Evolutionary conservation across 2,329 filamentous ascomycete genomes (phyloP).

Genomic region (Aspergillus awamori): DNA sequence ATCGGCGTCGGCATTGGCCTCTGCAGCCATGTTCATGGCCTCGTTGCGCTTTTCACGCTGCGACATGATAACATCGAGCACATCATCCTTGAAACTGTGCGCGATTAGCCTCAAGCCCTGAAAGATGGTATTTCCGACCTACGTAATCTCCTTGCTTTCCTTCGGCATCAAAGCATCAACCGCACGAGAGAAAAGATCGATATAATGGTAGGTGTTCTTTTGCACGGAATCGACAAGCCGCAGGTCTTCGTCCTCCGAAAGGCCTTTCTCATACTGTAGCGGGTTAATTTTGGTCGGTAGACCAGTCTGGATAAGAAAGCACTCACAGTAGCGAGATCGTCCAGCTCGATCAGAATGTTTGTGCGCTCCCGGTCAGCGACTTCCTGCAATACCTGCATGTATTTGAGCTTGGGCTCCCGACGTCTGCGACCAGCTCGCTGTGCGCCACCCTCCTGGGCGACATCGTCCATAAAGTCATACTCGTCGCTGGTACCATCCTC

Average conservation of each 20-base stretch:
- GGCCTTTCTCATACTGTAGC: constrained; percentile 71
- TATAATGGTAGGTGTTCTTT: constrained; percentile 90
- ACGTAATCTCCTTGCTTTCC: constrained; percentile 76
- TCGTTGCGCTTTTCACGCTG: constrained; percentile 86
- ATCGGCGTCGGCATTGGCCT: constrained; percentile 65
- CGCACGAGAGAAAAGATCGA: constrained; percentile 85
- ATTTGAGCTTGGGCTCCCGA: constrained; percentile 73
- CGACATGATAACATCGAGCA: constrained; percentile 94
- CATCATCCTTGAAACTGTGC: constrained; percentile 88
- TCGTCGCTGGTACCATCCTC: constrained; percentile 86
- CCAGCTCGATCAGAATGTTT: constrained; percentile 83
- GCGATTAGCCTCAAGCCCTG: constrained; percentile 24
- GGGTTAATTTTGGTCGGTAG: background rate
- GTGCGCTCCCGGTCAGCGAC: constrained; percentile 77
- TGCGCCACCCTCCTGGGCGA: constrained; percentile 53
- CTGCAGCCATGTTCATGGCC: constrained; percentile 68
- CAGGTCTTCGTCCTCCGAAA: constrained; percentile 70
- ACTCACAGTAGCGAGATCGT: constrained; percentile 75
- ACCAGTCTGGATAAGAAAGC: background rate
- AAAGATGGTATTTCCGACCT: constrained; percentile 36
- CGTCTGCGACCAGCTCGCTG: constrained; percentile 54
- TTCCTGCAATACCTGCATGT: constrained; percentile 83
- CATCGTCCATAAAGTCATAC: constrained; percentile 89
- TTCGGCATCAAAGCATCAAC: constrained; percentile 84
- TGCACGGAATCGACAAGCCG: constrained; percentile 76